A percentile compares a stretch with the other conserved stretches of the same genome.
Conservation (phyloP, 2,329 filamentous ascomycete species). For the Domatiomyces globalis region DNA sequence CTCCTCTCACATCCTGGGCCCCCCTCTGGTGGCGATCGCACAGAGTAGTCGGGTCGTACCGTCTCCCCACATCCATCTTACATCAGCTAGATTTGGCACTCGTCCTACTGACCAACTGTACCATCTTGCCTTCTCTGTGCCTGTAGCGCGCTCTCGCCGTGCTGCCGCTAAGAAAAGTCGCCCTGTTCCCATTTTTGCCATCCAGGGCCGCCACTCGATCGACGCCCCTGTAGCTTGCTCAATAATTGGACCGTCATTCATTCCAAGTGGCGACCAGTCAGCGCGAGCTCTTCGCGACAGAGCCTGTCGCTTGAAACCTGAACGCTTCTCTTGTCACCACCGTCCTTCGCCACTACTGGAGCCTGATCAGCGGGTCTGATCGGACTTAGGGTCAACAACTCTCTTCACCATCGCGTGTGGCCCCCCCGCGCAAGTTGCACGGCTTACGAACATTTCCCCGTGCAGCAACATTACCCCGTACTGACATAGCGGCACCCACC, state of each 20-base stretch:
- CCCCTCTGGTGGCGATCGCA: neutral
- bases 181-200: neutral
- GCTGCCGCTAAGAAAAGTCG: too few species aligned
- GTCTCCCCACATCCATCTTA: neutral
- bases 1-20: neutral
- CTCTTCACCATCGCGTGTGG: neutral
- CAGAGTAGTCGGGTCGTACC: neutral
- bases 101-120: neutral
- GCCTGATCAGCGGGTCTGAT: neutral
- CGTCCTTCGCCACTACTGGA: neutral
- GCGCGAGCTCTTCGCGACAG: too few species aligned
- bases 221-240: neutral
- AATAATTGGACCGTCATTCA: neutral
- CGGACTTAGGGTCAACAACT: neutral
- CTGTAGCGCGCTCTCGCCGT: neutral
- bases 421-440: too few species aligned
- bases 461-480: neutral
- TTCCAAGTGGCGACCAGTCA: neutral
- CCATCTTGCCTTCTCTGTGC: neutral
- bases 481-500: neutral
- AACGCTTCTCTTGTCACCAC: neutral
- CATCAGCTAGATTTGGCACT: neutral
- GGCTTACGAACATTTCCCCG: too few species aligned
- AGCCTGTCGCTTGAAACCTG: neutral
- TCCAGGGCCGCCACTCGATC: too few species aligned